Percentiles rank a stretch among this genome's conserved stretches.
Conservation (phyloP, 2,329 filamentous ascomycete species). For the Trichoderma sp. region DNA sequence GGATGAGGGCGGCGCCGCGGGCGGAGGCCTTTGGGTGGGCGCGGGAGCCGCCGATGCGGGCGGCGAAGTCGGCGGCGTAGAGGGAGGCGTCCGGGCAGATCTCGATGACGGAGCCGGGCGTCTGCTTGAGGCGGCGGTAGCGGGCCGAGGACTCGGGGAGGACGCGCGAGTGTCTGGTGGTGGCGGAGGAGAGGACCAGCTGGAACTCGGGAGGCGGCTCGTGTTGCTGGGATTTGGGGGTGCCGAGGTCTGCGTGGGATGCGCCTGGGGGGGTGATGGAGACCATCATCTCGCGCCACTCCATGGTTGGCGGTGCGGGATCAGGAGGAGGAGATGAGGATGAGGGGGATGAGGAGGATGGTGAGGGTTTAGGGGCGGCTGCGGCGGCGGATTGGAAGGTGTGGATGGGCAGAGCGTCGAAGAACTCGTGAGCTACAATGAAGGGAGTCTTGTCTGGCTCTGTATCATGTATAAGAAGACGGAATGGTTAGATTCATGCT, state of each 20-base stretch:
- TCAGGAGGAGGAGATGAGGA: not conserved
- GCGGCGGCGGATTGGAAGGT: conserved; percentile 74
- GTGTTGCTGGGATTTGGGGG: conserved; percentile 49
- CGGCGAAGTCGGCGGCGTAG: conserved; percentile 77
- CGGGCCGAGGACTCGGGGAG: conserved; percentile 78
- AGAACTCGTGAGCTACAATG: conserved; percentile 97
- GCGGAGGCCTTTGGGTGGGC: conserved; percentile 56
- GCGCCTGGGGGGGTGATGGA: conserved; percentile 59
- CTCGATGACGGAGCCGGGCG: conserved; percentile 72
- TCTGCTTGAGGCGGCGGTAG: conserved; percentile 70
- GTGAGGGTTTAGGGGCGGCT: conserved; percentile 18
- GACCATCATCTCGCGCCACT: conserved; percentile 83
- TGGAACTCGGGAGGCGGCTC: conserved; percentile 76
- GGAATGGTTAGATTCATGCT: not conserved
- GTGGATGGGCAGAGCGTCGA: conserved; percentile 95
- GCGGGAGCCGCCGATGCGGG: conserved; percentile 71
- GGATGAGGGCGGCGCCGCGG: conserved; percentile 84
- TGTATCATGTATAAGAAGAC: conserved; percentile 28
- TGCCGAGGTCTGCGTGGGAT: conserved; percentile 52
- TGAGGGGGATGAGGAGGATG: not conserved
- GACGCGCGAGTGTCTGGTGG: conserved; percentile 80
- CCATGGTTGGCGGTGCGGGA: conserved; percentile 34
- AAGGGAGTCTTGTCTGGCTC: conserved; percentile 74
- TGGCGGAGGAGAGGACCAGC: conserved; percentile 68
- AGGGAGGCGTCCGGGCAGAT: conserved; percentile 83